Evolutionary conservation across 805 yeast genomes (phyloP).

Genomic region (Barnettozyma sp.): DNA sequence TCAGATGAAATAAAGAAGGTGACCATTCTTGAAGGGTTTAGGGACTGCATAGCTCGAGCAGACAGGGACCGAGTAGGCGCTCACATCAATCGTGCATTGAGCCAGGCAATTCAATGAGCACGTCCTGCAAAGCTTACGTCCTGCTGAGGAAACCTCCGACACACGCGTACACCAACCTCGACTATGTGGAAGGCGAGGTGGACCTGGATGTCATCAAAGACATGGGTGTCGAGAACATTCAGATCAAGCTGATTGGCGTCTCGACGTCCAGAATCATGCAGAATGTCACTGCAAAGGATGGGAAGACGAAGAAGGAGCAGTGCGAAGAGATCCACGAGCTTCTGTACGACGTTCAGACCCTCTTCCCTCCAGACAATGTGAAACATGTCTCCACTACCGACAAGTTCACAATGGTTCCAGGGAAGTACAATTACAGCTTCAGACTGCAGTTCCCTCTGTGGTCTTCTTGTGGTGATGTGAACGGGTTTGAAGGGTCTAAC

Average conservation of each 20-base stretch:
- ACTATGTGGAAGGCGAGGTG: constrained; percentile 16
- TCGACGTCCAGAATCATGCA: constrained; percentile 33
- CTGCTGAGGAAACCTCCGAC: neutral
- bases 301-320: constrained; percentile 6
- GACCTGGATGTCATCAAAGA: constrained; percentile 21
- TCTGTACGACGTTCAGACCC: constrained; percentile 41
- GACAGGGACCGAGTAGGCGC: too few species aligned
- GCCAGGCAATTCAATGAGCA: constrained; percentile 8
- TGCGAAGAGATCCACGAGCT: constrained; percentile 31
- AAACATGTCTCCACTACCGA: constrained; percentile 36
- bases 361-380: constrained; percentile 47
- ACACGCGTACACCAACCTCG: constrained; percentile 12
- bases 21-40: too few species aligned
- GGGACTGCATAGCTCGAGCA: too few species aligned
- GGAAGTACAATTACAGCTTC: constrained; percentile 44
- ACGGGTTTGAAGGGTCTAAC: constrained; percentile 12
- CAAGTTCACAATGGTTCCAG: constrained; percentile 31
- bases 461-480: constrained; percentile 27
- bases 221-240: constrained; percentile 39
- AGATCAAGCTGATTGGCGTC: constrained; percentile 47
- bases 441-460: constrained; percentile 17
- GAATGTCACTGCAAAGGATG: constrained; percentile 7
- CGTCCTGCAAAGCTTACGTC: constrained; percentile 3
- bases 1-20: too few species aligned
- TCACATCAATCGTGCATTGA: too few species aligned